These are phyloP conservation scores for Cicer judaicum DNA, from an alignment of 306 rosid genomes.

Conservation along the genomic window DNA sequence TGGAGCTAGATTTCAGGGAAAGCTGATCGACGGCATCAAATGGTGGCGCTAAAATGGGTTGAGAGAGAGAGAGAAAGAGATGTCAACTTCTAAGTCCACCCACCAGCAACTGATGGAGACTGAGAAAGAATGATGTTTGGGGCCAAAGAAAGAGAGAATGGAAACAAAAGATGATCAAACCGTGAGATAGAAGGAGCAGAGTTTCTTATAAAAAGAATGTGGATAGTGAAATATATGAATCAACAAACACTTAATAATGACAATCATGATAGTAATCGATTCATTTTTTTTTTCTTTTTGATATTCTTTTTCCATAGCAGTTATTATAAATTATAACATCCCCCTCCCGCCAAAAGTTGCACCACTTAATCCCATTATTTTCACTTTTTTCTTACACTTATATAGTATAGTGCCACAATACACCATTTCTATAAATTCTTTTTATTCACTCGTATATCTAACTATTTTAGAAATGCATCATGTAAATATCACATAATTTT, in stretches of 20 bases:
- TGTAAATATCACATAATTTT: too few relatives aligned
- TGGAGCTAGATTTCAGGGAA: constrained; percentile 75
- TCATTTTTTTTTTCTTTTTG: neutral
- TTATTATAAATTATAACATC: neutral
- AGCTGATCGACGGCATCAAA: constrained; percentile 52
- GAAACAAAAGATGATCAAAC: constrained; percentile 40
- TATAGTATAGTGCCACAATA: too few relatives aligned
- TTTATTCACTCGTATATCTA: too few relatives aligned
- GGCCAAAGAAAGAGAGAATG: constrained; percentile 37
- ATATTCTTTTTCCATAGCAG: too few relatives aligned
- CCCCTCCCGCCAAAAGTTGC: constrained; percentile 49
- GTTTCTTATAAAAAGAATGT: neutral
- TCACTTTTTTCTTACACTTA: too few relatives aligned
- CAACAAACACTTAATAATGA: constrained; percentile 38
- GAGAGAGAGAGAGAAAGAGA: constrained; percentile 42
- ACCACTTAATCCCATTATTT: neutral
- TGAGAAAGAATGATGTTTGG: constrained; percentile 47
- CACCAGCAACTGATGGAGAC: constrained; percentile 88
- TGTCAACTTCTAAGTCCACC: constrained; percentile 56
- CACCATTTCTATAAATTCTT: too few relatives aligned
- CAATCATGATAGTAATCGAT: constrained; percentile 50
- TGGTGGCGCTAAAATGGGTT: constrained; percentile 78
- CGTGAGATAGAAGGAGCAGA: constrained; percentile 41
- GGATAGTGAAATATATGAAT: constrained; percentile 18
- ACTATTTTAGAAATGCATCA: too few relatives aligned